Base-by-base conservation (phyloP, 2,329 filamentous ascomycete species). In the Hypoxylon sp. region DNA sequence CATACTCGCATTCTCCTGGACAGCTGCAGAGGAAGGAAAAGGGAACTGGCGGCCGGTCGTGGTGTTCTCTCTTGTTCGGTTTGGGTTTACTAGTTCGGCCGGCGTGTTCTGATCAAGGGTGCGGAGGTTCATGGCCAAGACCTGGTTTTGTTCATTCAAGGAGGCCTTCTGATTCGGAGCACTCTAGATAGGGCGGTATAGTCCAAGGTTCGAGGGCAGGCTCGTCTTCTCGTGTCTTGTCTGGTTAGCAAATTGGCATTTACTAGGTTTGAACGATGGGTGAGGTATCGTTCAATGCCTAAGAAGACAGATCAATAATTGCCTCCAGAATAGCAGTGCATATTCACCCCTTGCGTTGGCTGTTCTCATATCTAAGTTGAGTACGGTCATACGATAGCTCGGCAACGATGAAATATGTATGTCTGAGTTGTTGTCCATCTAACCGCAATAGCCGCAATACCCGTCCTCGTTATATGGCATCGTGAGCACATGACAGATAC, bases 1-100 rank as follows among this genome's bases (percentile, higher is more conserved):
- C 66, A 72, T 70, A 73, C 71, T 75, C 73, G 73, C 71, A 73
- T 72, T 64, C 43, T 64, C 64, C 63, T 69, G 67, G 64, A 59
- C 50, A 62, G 60, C 66, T 63, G 66, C 69, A 64, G 65, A 59
- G 67, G 58, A 60, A 58, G 65, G 63, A 70, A 70, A 61, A 23
- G 23, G 68, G 59, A 71, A 57, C 52, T 57, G 62, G 59, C 45
- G 65, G 60, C 60, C 65, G 46, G 67, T 65, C 41, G 67, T 53
- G 48, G 43, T 25, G 55, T 51, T 46, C 34, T 50, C 30, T 48
- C 60, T 41, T 41, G 28, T 55, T 57, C 58, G 52, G 50, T 66
- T 65, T 36, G 53, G 62, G 62, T 67, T 58, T 51, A 62, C 61
- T 70, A 66, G 51, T 64, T 71, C 60, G 63, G 53, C 61, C 63